Conservation (phyloP, 176 grass and related monocot species). For the Hordeum vulgare region DNA sequence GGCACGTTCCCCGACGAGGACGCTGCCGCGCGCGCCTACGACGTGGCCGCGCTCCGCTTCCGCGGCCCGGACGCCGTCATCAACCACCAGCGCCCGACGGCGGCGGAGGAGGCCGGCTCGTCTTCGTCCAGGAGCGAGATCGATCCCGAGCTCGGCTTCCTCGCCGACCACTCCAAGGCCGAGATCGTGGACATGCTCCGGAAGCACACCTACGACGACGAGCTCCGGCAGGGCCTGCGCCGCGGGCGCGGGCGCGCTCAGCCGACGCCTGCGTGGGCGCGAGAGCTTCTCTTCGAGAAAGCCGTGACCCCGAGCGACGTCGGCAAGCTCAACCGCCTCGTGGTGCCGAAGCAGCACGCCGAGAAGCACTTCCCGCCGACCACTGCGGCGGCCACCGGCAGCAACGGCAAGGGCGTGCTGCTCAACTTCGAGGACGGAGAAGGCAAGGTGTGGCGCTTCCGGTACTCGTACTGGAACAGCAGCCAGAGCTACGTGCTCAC, state of each 20-base stretch:
- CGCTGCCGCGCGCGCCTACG: constrained; percentile 58
- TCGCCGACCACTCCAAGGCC: constrained; percentile 51
- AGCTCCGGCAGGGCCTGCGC: constrained; percentile 45
- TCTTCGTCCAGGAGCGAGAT: constrained; percentile 20
- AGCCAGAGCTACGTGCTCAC: constrained; percentile 99
- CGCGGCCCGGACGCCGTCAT: constrained; percentile 55
- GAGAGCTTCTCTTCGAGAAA: constrained; percentile 62
- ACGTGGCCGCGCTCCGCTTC: constrained; percentile 73
- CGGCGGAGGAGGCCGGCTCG: not conserved
- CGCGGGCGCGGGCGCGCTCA: not conserved
- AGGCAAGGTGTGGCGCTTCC: constrained; percentile 72
- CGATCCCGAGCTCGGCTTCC: constrained; percentile 48
- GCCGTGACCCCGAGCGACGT: constrained; percentile 70
- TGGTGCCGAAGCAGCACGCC: constrained; percentile 79
- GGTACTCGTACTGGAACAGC: constrained; percentile 95
- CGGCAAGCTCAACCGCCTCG: constrained; percentile 73
- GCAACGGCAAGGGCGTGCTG: constrained; percentile 50
- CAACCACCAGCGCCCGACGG: constrained; percentile 22
- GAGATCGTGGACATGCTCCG: constrained; percentile 85
- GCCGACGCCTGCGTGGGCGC: constrained; percentile 26
- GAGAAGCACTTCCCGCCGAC: constrained; percentile 54
- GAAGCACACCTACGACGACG: constrained; percentile 78
- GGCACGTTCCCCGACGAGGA: constrained; percentile 69
- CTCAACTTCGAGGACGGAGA: constrained; percentile 83
- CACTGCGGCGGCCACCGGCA: not conserved